Percentiles rank a stretch among this genome's conserved stretches.
phyloP scores from a whole-genome alignment of 1,284 basidiomycete species.

The Malassezia psittaci region DNA sequence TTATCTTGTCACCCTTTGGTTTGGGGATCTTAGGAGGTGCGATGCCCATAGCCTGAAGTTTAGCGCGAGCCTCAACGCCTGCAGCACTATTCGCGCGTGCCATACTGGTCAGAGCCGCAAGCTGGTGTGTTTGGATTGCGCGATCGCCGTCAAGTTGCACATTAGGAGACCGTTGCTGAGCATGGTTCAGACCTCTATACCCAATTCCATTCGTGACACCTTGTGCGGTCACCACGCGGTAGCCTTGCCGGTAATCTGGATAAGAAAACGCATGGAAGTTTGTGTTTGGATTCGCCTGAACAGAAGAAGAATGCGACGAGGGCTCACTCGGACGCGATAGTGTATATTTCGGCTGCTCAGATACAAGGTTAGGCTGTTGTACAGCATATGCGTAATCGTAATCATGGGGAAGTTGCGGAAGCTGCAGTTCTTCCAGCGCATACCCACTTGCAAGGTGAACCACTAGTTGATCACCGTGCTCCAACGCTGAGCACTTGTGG shows the following conservation, averaged over 20 bases:
- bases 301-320: conserved; percentile 40
- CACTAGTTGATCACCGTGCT: conserved; percentile 40
- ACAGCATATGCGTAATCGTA: conserved; percentile 33
- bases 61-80: conserved; percentile 15
- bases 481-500: conserved; percentile 42
- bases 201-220: conserved; percentile 24
- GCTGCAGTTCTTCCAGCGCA: conserved; percentile 27
- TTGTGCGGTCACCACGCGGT: conserved; percentile 31
- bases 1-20: neutral
- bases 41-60: conserved; percentile 16
- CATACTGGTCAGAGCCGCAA: conserved; percentile 14
- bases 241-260: conserved; percentile 31
- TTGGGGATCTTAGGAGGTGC: conserved; percentile 7
- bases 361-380: conserved; percentile 16
- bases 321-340: conserved; percentile 36
- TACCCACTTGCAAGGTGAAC: conserved; percentile 26
- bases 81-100: conserved; percentile 13
- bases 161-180: neutral
- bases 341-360: conserved; percentile 29
- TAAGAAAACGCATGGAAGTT: conserved; percentile 40
- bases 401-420: conserved; percentile 25
- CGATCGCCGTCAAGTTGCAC: neutral
- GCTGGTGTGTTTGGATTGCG: conserved; percentile 11
- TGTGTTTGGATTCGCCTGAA: conserved; percentile 39
- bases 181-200: conserved; percentile 4